Evolutionary conservation across 495 filamentous ascomycete species (phyloP).

Genomic region (Peziza echinospora): DNA sequence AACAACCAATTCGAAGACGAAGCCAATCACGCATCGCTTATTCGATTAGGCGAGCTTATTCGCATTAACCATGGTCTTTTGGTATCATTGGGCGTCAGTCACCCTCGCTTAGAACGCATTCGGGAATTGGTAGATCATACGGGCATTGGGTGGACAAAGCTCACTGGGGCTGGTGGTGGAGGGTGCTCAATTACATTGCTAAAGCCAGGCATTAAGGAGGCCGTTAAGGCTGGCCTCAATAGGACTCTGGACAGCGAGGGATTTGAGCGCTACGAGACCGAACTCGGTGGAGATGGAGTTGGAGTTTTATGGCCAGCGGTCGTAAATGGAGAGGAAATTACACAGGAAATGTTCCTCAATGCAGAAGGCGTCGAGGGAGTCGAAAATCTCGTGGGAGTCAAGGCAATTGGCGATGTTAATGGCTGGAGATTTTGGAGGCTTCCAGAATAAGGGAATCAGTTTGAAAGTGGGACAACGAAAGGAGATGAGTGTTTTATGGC

Average conservation of each 20-base stretch:
- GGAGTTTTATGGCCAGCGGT: constrained; percentile 85
- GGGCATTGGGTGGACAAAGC: constrained; percentile 88
- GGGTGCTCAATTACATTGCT: constrained; percentile 86
- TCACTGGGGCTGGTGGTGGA: constrained; percentile 86
- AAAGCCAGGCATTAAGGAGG: constrained; percentile 33
- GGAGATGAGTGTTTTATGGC: no score
- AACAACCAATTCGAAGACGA: constrained; percentile 37
- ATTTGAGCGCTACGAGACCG: constrained; percentile 68
- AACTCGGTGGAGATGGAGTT: constrained; percentile 73
- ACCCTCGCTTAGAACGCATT: constrained; percentile 79
- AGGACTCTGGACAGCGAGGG: constrained; percentile 46
- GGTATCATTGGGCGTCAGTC: constrained; percentile 72
- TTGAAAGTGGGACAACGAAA: no score
- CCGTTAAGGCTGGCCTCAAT: constrained; percentile 34
- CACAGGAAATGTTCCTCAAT: constrained; percentile 71
- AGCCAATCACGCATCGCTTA: constrained; percentile 33
- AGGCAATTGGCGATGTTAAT: constrained; percentile 35
- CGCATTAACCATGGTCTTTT: constrained; percentile 83
- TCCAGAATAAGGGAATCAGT: no score
- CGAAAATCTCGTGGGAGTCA: constrained; percentile 46
- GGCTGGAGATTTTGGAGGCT: constrained; percentile 95
- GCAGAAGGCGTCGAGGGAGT: constrained; percentile 64
- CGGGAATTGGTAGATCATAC: constrained; percentile 74
- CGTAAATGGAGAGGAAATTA: constrained; percentile 51
- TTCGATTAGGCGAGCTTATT: constrained; percentile 57